phyloP scores from a whole-genome alignment of 345 rosid species.

The Eucalyptus marginata region DNA sequence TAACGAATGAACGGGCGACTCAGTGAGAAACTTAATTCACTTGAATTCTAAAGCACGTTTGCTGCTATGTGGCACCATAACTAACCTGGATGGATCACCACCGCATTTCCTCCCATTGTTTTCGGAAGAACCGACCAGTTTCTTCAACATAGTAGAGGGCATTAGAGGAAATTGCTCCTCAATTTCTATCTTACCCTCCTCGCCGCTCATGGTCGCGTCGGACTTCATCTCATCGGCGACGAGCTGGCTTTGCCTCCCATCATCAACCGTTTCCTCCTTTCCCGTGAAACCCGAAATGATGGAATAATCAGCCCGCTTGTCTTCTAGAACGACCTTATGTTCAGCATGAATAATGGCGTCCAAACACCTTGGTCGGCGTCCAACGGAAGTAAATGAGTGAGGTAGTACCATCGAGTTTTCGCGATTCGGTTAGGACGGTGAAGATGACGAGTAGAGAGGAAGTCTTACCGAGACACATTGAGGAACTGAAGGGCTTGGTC shows the following conservation, averaged over 20 bases:
- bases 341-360: slow-evolving; percentile 89
- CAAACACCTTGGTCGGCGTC: slow-evolving; percentile 31
- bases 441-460: not conserved
- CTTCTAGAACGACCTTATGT: slow-evolving; percentile 68
- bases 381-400: not conserved
- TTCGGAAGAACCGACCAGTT: not conserved
- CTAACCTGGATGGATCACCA: not conserved
- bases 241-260: not conserved
- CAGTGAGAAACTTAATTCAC: not conserved
- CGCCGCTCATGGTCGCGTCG: not conserved
- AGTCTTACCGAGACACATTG: slow-evolving; percentile 58
- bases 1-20: not conserved
- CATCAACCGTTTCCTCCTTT: not conserved
- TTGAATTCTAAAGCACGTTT: not conserved
- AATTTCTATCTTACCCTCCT: not conserved
- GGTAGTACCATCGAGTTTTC: not conserved
- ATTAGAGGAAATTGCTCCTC: not conserved
- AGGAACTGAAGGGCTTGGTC: slow-evolving; percentile 45
- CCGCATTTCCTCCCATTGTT: not conserved
- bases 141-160: not conserved
- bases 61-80: not conserved
- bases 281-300: not conserved
- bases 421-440: not conserved
- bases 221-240: not conserved
- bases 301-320: slow-evolving; percentile 64